Conservation (phyloP, 1,139 yeast genomes). For the Arxiozyma heterogenica region DNA sequence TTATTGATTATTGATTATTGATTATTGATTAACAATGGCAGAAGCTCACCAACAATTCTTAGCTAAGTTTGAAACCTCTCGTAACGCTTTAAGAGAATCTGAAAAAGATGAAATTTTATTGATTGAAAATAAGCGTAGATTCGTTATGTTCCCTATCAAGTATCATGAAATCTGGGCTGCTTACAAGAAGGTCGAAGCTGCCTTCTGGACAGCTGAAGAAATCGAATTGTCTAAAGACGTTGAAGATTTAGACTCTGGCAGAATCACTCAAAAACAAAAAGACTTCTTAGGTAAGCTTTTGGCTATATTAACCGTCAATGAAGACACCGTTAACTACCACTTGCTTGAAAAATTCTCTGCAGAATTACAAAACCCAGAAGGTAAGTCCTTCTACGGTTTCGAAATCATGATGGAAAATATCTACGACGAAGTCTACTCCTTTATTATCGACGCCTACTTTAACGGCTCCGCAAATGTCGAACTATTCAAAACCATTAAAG, state of each 20-base stretch:
- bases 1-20: too few species aligned
- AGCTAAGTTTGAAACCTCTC: slow-evolving; percentile 49
- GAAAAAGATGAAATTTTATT: slow-evolving; percentile 89
- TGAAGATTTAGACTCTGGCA: slow-evolving; percentile 73
- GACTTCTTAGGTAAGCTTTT: slow-evolving; percentile 82
- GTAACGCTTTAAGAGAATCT: slow-evolving; percentile 59
- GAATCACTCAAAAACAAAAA: slow-evolving; percentile 79
- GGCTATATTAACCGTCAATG: slow-evolving; percentile 98
- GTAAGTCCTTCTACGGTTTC: slow-evolving; percentile 97
- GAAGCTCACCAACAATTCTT: slow-evolving; percentile 44
- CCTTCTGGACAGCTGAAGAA: slow-evolving; percentile 55
- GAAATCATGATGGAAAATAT: slow-evolving; percentile 99
- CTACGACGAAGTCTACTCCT: slow-evolving; percentile 93
- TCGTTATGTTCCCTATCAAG: slow-evolving; percentile 93
- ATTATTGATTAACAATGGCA: slow-evolving; percentile 4
- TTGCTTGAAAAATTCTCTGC: slow-evolving; percentile 94
- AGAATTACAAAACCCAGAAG: slow-evolving; percentile 95
- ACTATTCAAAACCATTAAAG: slow-evolving; percentile 85
- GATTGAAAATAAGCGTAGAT: slow-evolving; percentile 77
- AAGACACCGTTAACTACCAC: slow-evolving; percentile 95
- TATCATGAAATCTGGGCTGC: slow-evolving; percentile 98
- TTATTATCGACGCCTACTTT: slow-evolving; percentile 87
- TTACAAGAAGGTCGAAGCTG: slow-evolving; percentile 95
- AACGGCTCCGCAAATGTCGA: slow-evolving; percentile 87
- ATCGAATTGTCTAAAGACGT: slow-evolving; percentile 88